Base-by-base conservation (phyloP, 768 basidiomycete genomes). In the Pleurotus ostreatus region DNA sequence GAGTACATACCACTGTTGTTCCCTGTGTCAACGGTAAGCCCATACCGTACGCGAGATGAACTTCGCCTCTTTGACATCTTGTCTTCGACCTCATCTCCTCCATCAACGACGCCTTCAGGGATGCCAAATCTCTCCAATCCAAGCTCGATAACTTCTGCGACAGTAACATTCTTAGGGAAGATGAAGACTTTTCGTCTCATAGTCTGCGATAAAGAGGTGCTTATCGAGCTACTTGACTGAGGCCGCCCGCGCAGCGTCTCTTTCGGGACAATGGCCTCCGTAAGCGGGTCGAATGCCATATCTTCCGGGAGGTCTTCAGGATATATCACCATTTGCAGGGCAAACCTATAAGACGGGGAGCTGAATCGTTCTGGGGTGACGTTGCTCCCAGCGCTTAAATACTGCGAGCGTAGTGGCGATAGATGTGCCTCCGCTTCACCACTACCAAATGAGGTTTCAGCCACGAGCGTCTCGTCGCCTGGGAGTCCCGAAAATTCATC, bases 71-170 rank as follows among this genome's bases (percentile, higher is more conserved):
- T 93, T 5, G 82, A 78, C 34, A 86, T 75, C 67, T 96, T 94
- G 67, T 98, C 96, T 70, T 99, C 97, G 1, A 99, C 83, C 65
- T 98, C 96, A 68, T 99, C 97, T 1, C 97, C 97, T 2, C 97
- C 97, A 68, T 98, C 95, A 2, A 98, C 96, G 1, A 99, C 94
- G n/a, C 95, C 97, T 39, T 97, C 96, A 37, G 83, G 75, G 55
- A 99, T 97, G 2, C 97, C 97, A 65, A 98, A 98, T 57, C 94
- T 74, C 65, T 98, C 97, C 60, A 99, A 67, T 4, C 88, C 90
- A 38, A 91, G 76, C 69, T 99, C 97, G 39, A 97, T 93, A 12
- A 95, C 94, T 70, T 99, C 97, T 0, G 94, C 92, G 2, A 98
- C 97, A 0, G 93, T 98, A 37, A 90, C 86, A 63, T 97, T 98